These are phyloP conservation scores for Crithidia brevicula DNA, from an alignment of 208 protist genomes.

Conservation along the genomic window DNA sequence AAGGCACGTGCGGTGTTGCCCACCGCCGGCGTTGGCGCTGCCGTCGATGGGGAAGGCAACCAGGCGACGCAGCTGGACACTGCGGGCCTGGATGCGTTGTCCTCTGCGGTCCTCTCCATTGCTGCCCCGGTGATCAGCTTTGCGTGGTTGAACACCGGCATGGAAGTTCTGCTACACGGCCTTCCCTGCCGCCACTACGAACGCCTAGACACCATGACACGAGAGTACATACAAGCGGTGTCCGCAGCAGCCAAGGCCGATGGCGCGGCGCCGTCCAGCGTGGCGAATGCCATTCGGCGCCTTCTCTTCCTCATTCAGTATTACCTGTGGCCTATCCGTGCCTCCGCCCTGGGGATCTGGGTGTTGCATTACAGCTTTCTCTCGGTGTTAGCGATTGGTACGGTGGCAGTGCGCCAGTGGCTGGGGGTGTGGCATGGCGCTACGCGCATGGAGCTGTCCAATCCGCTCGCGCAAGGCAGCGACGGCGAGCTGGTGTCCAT, in stretches of 20 bases:
- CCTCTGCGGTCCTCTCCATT: neutral
- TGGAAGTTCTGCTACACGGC: conserved; percentile 54
- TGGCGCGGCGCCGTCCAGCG: neutral
- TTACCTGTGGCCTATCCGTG: conserved; percentile 50
- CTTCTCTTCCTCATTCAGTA: conserved; percentile 36
- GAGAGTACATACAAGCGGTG: conserved; percentile 12
- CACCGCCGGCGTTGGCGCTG: neutral
- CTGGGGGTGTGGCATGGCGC: conserved; percentile 45
- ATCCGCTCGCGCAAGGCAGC: conserved; percentile 68
- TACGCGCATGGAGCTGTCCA: conserved; percentile 73
- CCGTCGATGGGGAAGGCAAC: no score
- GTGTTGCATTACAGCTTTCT: conserved; percentile 60
- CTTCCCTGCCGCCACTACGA: conserved; percentile 54
- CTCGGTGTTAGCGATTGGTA: conserved; percentile 18
- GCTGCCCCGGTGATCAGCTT: conserved; percentile 30
- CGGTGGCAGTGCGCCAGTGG: conserved; percentile 53
- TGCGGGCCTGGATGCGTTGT: neutral
- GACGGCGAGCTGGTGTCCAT: conserved; percentile 67
- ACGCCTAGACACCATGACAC: conserved; percentile 17
- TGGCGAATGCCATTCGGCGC: conserved; percentile 22
- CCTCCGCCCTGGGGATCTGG: conserved; percentile 59
- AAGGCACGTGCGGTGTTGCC: neutral
- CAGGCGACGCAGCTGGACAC: neutral
- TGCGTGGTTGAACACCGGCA: conserved; percentile 37
- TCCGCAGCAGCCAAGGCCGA: neutral